A percentile compares a stretch with the other conserved stretches of the same genome.
Conservation (phyloP, 2,329 filamentous ascomycete species). For the Leptosphaerulina australis region DNA sequence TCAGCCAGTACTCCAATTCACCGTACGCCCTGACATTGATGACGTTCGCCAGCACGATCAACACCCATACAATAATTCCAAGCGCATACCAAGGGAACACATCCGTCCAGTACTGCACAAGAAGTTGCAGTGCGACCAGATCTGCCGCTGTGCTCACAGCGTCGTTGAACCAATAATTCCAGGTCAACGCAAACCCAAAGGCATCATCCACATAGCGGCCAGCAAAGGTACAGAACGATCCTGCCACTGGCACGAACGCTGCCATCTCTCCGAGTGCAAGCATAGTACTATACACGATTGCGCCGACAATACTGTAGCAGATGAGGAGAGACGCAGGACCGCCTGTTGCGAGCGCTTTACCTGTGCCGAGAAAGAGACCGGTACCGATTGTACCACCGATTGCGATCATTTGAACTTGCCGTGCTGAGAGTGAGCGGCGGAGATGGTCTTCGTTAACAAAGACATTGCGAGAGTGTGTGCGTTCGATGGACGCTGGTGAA, state of each 20-base stretch:
- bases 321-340: constrained; percentile 41
- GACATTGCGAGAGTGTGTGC: constrained; percentile 14
- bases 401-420: constrained; percentile 67
- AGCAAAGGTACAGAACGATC: constrained; percentile 39
- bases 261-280: constrained; percentile 48
- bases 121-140: constrained; percentile 42
- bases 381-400: constrained; percentile 66
- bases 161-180: constrained; percentile 45
- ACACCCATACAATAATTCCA: constrained; percentile 40
- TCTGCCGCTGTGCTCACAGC: constrained; percentile 44
- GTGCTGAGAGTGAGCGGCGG: constrained; percentile 40
- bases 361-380: constrained; percentile 65
- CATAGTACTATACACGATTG: constrained; percentile 45
- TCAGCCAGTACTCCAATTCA: constrained; percentile 46
- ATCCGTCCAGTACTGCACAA: constrained; percentile 47
- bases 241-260: constrained; percentile 46
- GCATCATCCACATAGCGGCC: constrained; percentile 65
- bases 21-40: constrained; percentile 47
- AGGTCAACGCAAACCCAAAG: constrained; percentile 51
- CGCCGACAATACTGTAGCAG: constrained; percentile 47
- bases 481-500: constrained; percentile 21
- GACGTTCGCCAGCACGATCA: constrained; percentile 45
- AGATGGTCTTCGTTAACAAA: constrained; percentile 33
- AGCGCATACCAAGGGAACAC: constrained; percentile 41
- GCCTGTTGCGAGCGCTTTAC: constrained; percentile 59